Conservation (phyloP, 2,329 filamentous ascomycete species). For the Diaporthe vexans region DNA sequence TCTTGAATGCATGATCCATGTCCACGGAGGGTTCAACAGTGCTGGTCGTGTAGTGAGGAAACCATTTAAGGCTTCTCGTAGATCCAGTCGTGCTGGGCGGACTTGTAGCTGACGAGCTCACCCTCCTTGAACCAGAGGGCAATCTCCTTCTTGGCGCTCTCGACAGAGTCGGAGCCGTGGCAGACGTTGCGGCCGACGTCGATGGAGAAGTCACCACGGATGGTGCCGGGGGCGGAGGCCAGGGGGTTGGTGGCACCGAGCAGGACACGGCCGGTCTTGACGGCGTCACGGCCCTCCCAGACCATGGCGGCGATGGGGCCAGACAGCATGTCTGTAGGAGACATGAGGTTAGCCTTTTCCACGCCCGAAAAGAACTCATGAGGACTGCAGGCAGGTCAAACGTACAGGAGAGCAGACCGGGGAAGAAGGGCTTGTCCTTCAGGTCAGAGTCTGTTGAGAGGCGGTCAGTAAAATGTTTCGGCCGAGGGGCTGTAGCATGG, state of each 20-base stretch:
- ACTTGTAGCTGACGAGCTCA: slow-evolving; percentile 89
- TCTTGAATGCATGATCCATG: neutral
- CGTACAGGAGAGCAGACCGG: slow-evolving; percentile 91
- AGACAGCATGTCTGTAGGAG: slow-evolving; percentile 85
- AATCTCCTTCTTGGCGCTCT: slow-evolving; percentile 99
- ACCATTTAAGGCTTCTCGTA: slow-evolving; percentile 84
- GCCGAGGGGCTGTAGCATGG: slow-evolving; percentile 31
- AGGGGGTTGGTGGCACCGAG: slow-evolving; percentile 99
- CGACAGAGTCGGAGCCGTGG: slow-evolving; percentile 98
- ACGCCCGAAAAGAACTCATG: neutral
- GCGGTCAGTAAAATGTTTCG: slow-evolving; percentile 48
- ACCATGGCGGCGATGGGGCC: slow-evolving; percentile 99
- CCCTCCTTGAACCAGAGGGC: slow-evolving; percentile 95
- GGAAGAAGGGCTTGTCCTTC: slow-evolving; percentile 95
- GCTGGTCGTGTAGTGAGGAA: neutral
- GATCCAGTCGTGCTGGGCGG: slow-evolving; percentile 90
- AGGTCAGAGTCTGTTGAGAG: slow-evolving; percentile 81
- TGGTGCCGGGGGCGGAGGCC: slow-evolving; percentile 94
- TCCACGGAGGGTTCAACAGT: neutral
- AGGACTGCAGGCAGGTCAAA: slow-evolving; percentile 40
- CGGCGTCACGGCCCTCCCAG: slow-evolving; percentile 98
- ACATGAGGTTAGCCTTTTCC: slow-evolving; percentile 42
- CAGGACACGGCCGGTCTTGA: slow-evolving; percentile 97
- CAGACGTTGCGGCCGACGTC: slow-evolving; percentile 67
- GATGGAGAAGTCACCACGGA: slow-evolving; percentile 93